Evolutionary conservation across 2,329 filamentous ascomycete species (phyloP), one percentile per base, ranked within the genome.

Genomic region (Pyrenophora tritici-repentis): DNA sequence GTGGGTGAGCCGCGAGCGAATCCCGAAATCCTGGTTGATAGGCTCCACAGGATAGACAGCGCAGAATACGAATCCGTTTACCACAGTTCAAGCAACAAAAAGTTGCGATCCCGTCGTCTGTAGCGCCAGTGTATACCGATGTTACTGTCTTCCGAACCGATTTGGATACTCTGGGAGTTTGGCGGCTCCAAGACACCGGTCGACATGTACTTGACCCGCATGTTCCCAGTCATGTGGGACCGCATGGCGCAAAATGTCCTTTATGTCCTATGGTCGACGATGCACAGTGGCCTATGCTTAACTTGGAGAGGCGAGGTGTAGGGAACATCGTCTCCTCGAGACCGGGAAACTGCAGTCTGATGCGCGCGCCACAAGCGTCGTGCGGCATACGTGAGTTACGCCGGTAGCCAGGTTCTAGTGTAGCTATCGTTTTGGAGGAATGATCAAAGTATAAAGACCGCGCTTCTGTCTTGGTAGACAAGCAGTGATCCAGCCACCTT

Each of bases 281-380:
- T 48, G 52, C 42, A 53, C 53, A 22, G 46, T 18, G 44, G 32
- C 10, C 43, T 40, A 42, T 50, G 50, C 34, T 42, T 29, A 41
- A 24, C 29, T 24, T 44, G 50, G 50, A 55, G 43, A 34, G 36
- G 47, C 10, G 42, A 41, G 34, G 39, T 41, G 43, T 37, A 49
- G 38, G 39, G 43, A 46, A 42, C 54, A 33, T 50, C 43, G 53
- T 55, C 29, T 59, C 44, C 53, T 59, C 53, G 37, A 52, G 32
- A 42, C 43, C 41, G 49, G 55, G 53, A 52, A 18, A 45, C 35
- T 61, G 49, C 52, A 42, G 31, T 51, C 44, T 31, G 47, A 42
- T 42, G 49, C 47, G 31, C 40, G 55, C 57, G 55, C 45, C 53
- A 65, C 56, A 63, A 61, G 50, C 47, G 50, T 46, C 50, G 41